A percentile compares a stretch with the other conserved stretches of the same genome.
Conservation (phyloP, 2,329 filamentous ascomycete species). For the Xylaria sp. region DNA sequence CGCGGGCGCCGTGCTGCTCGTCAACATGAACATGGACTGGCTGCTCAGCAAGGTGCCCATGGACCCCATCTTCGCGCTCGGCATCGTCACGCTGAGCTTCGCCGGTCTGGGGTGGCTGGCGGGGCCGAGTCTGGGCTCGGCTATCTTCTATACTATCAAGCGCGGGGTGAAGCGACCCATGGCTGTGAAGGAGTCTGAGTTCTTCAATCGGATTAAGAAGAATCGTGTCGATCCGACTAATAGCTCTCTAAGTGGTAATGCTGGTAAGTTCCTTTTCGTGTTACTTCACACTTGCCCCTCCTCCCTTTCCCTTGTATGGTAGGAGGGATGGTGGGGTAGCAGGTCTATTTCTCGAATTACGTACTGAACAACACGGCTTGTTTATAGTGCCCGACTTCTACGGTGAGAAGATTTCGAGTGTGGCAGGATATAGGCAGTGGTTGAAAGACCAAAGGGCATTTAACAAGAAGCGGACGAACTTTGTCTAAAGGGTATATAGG, state of each 20-base stretch:
- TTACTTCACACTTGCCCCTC: no score
- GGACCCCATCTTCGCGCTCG: constrained; percentile 88
- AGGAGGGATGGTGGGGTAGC: background rate
- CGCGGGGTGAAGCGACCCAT: constrained; percentile 77
- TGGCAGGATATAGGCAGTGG: constrained; percentile 92
- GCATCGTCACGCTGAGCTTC: constrained; percentile 79
- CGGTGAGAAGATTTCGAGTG: constrained; percentile 96
- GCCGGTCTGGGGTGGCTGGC: constrained; percentile 87
- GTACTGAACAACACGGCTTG: constrained; percentile 1
- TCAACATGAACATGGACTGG: constrained; percentile 77
- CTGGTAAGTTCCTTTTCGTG: constrained; percentile 59
- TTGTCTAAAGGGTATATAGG: constrained; percentile 58
- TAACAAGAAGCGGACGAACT: constrained; percentile 84
- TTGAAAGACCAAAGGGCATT: constrained; percentile 97
- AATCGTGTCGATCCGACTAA: constrained; percentile 91
- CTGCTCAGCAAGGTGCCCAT: constrained; percentile 78
- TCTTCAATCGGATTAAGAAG: constrained; percentile 91
- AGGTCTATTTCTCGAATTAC: background rate
- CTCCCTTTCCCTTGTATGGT: background rate
- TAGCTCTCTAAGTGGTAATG: constrained; percentile 85
- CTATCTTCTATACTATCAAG: constrained; percentile 81
- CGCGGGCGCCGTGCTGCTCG: constrained; percentile 72
- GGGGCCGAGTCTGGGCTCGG: constrained; percentile 84
- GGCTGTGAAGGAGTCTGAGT: constrained; percentile 88
- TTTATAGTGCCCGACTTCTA: constrained; percentile 89